Evolutionary conservation across 495 filamentous ascomycete species (phyloP).

Genomic region (Durotheca rogersii): DNA sequence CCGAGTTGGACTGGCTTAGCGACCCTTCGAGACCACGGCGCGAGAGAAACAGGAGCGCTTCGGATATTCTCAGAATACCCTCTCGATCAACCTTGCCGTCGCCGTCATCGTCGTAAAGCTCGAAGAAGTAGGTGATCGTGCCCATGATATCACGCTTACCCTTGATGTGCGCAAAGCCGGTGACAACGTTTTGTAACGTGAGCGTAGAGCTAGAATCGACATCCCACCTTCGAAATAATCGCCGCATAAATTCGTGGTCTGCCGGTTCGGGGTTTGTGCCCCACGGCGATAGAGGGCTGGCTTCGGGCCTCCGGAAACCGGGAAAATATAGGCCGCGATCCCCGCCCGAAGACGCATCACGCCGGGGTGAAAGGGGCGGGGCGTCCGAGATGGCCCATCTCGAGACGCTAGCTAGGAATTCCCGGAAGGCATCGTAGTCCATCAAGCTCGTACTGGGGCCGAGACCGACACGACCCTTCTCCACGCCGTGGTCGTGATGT

Average conservation of each 20-base stretch:
- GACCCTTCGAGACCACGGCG: slow-evolving; percentile 78
- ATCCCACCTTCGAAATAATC: slow-evolving; percentile 88
- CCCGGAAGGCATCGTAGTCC: slow-evolving; percentile 94
- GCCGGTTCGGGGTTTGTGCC: slow-evolving; percentile 78
- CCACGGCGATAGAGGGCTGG: slow-evolving; percentile 64
- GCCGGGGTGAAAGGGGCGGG: slow-evolving; percentile 59
- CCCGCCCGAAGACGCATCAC: slow-evolving; percentile 54
- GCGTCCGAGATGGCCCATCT: slow-evolving; percentile 87
- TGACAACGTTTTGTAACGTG: slow-evolving; percentile 86
- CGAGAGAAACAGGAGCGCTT: slow-evolving; percentile 89
- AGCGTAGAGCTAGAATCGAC: slow-evolving; percentile 70
- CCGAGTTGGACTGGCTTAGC: slow-evolving; percentile 53
- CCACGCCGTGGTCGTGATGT: slow-evolving; percentile 46
- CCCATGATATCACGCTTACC: slow-evolving; percentile 95
- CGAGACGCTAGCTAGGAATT: slow-evolving; percentile 84
- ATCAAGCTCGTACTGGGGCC: slow-evolving; percentile 86
- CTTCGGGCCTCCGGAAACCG: slow-evolving; percentile 36
- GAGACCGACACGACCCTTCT: slow-evolving; percentile 82
- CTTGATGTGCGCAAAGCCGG: slow-evolving; percentile 84
- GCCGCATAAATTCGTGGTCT: slow-evolving; percentile 91
- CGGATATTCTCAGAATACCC: slow-evolving; percentile 91
- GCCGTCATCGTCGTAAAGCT: slow-evolving; percentile 90
- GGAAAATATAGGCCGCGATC: slow-evolving; percentile 57
- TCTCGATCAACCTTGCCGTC: slow-evolving; percentile 95
- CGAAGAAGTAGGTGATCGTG: slow-evolving; percentile 94